Percentiles rank a stretch among this genome's conserved stretches.
Conservation (phyloP, 2,329 filamentous ascomycete species). For the Fusarium sp. region DNA sequence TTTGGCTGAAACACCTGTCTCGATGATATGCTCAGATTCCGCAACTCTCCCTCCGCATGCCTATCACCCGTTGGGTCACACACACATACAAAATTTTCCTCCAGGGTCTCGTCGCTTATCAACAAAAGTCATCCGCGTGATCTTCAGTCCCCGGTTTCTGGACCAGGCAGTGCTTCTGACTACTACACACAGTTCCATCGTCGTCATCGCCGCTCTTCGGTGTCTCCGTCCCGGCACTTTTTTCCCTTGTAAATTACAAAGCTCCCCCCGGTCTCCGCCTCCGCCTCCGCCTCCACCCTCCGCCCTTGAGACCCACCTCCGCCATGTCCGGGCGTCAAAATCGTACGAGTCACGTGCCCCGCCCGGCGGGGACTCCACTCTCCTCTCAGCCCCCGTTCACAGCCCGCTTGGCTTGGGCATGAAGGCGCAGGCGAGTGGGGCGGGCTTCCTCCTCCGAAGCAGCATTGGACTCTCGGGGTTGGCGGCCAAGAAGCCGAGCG, state of each 20-base stretch:
- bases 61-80: background rate
- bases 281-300: conserved; percentile 15
- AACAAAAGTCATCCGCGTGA: background rate
- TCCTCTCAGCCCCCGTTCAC: conserved; percentile 28
- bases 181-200: background rate
- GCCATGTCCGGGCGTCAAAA: conserved; percentile 22
- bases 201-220: conserved; percentile 11
- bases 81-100: background rate
- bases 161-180: conserved; percentile 4
- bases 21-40: background rate
- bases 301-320: conserved; percentile 27
- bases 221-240: conserved; percentile 13
- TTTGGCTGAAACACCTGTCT: conserved; percentile 5
- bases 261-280: conserved; percentile 13
- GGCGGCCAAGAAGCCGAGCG: conserved; percentile 19
- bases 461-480: background rate
- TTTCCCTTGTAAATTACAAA: background rate
- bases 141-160: background rate
- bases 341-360: conserved; percentile 47
- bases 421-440: conserved; percentile 28
- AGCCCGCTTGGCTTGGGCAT: conserved; percentile 13
- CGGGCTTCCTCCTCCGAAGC: conserved; percentile 18
- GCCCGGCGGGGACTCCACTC: conserved; percentile 28
- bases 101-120: background rate
- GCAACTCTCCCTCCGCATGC: background rate